Evolutionary conservation across 768 basidiomycete species (phyloP).

Genomic region (Mrakia hoshinonis): DNA sequence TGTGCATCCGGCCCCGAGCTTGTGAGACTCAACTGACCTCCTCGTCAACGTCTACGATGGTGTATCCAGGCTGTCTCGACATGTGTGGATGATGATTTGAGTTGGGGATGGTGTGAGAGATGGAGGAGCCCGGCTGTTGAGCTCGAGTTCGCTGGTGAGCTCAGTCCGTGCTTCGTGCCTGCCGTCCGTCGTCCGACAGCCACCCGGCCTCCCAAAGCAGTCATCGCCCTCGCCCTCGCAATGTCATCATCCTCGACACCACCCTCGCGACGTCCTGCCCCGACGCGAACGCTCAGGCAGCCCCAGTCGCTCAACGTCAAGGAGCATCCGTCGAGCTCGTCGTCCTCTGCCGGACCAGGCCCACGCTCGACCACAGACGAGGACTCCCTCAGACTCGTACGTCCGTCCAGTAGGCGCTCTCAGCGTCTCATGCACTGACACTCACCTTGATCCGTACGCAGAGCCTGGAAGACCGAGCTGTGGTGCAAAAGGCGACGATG

Average conservation of each 20-base stretch:
- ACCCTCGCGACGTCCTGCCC: neutral
- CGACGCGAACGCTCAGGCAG: neutral
- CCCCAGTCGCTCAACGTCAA: conserved; percentile 14
- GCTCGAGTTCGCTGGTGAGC: neutral
- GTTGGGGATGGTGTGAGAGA: neutral
- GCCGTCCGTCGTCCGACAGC: neutral
- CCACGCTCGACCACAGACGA: neutral
- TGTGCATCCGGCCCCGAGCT: no score
- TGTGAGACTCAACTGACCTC: neutral
- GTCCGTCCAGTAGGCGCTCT: neutral
- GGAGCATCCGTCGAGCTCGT: neutral
- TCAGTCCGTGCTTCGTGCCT: neutral
- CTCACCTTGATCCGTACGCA: neutral
- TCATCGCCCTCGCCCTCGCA: no score
- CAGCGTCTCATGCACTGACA: neutral
- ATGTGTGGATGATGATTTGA: neutral
- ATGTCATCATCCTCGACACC: neutral
- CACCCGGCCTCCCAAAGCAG: neutral
- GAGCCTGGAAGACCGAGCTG: conserved; percentile 20
- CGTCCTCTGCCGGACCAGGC: neutral
- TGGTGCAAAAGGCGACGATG: conserved; percentile 3
- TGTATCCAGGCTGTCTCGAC: conserved; percentile 28
- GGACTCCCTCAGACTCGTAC: conserved; percentile 6
- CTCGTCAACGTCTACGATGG: conserved; percentile 26
- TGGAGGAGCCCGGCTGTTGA: neutral